Conservation (phyloP, 371 early-diverging fungal genomes). For the Saksenaea oblongispora region DNA sequence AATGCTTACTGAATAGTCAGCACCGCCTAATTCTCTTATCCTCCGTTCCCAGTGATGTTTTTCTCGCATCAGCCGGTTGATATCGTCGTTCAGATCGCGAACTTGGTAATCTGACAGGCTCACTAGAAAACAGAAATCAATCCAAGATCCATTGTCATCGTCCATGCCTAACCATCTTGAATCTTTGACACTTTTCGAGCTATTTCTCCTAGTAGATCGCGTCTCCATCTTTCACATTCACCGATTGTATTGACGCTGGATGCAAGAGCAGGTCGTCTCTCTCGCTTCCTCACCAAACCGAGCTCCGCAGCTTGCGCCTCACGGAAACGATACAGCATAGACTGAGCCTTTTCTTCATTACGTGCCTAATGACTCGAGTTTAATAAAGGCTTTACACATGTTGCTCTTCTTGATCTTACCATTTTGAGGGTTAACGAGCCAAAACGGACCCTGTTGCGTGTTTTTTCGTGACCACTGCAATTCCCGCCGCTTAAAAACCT, state of each 20-base stretch:
- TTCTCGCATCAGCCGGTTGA: constrained; percentile 91
- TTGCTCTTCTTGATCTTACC: not conserved
- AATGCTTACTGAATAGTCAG: constrained; percentile 79
- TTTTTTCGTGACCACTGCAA: not conserved
- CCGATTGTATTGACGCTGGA: constrained; percentile 66
- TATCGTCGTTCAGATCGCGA: constrained; percentile 93
- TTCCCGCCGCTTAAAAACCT: too few species aligned
- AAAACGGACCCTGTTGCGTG: not conserved
- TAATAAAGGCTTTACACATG: not conserved
- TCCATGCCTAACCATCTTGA: constrained; percentile 72
- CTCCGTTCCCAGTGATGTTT: constrained; percentile 92
- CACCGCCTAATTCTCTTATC: constrained; percentile 93
- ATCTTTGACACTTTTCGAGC: constrained; percentile 87
- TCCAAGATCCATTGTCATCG: not conserved
- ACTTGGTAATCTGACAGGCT: constrained; percentile 88
- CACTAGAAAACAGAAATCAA: constrained; percentile 40
- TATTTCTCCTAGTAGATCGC: constrained; percentile 85
- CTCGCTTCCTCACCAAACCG: constrained; percentile 67
- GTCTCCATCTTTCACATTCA: constrained; percentile 91
- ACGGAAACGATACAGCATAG: constrained; percentile 96
- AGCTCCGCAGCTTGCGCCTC: constrained; percentile 88
- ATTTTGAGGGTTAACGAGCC: not conserved
- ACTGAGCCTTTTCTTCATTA: constrained; percentile 97
- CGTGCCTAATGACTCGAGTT: constrained; percentile 68
- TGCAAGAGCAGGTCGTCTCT: constrained; percentile 79